Conservation (phyloP, 192 early-diverging fungal genomes). For the Entomortierella parvispora region DNA sequence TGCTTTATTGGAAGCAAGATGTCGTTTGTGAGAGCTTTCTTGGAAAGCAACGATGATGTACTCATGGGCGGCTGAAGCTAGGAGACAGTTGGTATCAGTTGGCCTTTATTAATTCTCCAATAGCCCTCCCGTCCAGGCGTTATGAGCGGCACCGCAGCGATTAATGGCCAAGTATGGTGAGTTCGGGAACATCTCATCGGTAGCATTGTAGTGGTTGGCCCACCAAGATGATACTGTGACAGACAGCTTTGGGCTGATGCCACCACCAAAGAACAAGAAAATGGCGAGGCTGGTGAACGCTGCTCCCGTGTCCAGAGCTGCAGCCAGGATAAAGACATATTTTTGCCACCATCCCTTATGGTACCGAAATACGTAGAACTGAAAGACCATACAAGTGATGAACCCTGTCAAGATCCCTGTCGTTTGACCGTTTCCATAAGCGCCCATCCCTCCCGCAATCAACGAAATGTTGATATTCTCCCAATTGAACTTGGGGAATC, state of each 20-base stretch:
- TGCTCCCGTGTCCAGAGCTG: constrained; percentile 68
- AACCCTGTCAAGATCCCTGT: constrained; percentile 19
- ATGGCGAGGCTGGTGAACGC: constrained; percentile 55
- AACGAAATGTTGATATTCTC: constrained; percentile 63
- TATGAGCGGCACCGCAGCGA: constrained; percentile 10
- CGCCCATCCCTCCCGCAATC: constrained; percentile 53
- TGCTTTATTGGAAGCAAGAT: too few species aligned
- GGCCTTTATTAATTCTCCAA: too few species aligned
- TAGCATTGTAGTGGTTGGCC: constrained; percentile 9
- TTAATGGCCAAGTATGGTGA: not conserved
- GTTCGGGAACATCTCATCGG: constrained; percentile 6
- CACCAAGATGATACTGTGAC: constrained; percentile 14
- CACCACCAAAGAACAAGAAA: constrained; percentile 62
- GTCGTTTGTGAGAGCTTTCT: too few species aligned
- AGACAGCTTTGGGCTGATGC: constrained; percentile 2
- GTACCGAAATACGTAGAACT: constrained; percentile 60
- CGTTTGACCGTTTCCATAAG: constrained; percentile 56
- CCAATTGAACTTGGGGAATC: constrained; percentile 52
- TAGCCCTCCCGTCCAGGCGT: constrained; percentile 2
- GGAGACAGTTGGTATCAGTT: too few species aligned
- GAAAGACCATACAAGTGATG: constrained; percentile 55
- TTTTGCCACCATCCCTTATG: constrained; percentile 62
- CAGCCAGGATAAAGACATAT: constrained; percentile 73
- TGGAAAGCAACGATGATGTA: too few species aligned
- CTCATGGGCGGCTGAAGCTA: too few species aligned